phyloP scores from a whole-genome alignment of 495 filamentous ascomycete species.

The Hypomontagnella submonticulosa region DNA sequence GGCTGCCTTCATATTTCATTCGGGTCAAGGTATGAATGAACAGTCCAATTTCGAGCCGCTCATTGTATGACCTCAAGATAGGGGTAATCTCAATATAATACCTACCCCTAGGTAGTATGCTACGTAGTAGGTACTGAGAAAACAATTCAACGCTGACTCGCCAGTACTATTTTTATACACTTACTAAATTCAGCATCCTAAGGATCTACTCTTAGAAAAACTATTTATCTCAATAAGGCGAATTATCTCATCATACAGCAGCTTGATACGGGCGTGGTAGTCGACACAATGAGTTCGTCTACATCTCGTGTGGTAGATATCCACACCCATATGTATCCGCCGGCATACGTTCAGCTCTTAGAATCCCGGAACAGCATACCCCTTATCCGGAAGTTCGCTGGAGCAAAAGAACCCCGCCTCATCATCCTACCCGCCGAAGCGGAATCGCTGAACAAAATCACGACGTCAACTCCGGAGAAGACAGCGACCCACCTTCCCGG shows the following conservation, averaged over 20 bases:
- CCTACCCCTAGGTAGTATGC: no score
- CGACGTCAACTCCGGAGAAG: constrained; percentile 46
- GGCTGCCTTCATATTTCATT: no score
- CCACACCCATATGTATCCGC: constrained; percentile 95
- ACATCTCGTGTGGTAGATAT: constrained; percentile 74
- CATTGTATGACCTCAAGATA: no score
- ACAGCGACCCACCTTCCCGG: constrained; percentile 63
- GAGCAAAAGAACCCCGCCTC: constrained; percentile 70
- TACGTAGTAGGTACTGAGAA: no score
- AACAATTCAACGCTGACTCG: no score
- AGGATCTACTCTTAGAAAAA: no score
- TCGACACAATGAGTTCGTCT: constrained; percentile 36
- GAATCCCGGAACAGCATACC: constrained; percentile 79
- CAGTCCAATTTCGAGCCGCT: no score
- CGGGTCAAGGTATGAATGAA: no score
- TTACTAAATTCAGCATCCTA: no score
- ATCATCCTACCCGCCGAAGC: constrained; percentile 80
- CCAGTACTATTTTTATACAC: no score
- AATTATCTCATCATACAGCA: neutral
- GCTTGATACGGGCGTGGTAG: neutral
- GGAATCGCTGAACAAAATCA: constrained; percentile 61
- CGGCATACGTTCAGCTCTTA: constrained; percentile 83
- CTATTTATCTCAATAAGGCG: no score
- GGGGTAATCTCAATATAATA: no score
- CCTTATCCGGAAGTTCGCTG: constrained; percentile 77